A percentile compares a stretch with the other conserved stretches of the same genome.
phyloP scores from a whole-genome alignment of 345 rosid species.

The Geranium rotundifolium region DNA sequence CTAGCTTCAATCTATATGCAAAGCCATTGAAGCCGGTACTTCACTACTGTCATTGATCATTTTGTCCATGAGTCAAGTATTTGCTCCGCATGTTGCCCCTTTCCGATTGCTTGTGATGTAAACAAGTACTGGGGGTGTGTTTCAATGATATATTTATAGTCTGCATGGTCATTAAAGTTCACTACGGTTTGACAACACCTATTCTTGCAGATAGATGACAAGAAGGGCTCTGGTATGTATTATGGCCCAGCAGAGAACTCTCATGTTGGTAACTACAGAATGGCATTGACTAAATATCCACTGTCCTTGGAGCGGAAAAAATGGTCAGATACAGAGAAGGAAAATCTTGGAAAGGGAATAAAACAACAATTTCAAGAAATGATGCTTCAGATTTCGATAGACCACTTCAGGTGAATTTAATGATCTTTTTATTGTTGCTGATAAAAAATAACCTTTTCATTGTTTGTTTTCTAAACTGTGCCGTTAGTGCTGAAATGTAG shows the following conservation, averaged over 20 bases:
- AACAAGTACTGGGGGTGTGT: conserved; percentile 1
- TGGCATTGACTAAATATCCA: conserved; percentile 45
- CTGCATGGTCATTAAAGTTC: conserved; percentile 1
- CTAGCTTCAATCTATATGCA: not conserved
- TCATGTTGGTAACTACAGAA: conserved; percentile 48
- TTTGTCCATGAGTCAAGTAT: not conserved
- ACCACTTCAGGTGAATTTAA: conserved; percentile 39
- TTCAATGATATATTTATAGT: conserved; percentile 1
- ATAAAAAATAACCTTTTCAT: too few relatives aligned
- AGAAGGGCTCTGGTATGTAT: conserved; percentile 27
- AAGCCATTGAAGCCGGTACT: not conserved
- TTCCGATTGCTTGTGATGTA: not conserved
- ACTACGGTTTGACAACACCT: conserved; percentile 4
- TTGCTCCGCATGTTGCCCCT: not conserved
- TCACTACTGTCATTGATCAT: not conserved
- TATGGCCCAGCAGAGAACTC: conserved; percentile 68
- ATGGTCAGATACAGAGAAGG: conserved; percentile 60
- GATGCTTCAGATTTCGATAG: conserved; percentile 44
- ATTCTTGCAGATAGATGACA: conserved; percentile 46
- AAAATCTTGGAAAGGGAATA: conserved; percentile 64
- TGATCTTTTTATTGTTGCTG: not conserved
- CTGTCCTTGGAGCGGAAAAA: conserved; percentile 38
- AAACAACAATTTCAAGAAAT: conserved; percentile 68
- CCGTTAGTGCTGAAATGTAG: not conserved
- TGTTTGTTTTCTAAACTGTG: not conserved